phyloP scores from a whole-genome alignment of 164 flowering plant species.

The Tinospora cordifolia region DNA sequence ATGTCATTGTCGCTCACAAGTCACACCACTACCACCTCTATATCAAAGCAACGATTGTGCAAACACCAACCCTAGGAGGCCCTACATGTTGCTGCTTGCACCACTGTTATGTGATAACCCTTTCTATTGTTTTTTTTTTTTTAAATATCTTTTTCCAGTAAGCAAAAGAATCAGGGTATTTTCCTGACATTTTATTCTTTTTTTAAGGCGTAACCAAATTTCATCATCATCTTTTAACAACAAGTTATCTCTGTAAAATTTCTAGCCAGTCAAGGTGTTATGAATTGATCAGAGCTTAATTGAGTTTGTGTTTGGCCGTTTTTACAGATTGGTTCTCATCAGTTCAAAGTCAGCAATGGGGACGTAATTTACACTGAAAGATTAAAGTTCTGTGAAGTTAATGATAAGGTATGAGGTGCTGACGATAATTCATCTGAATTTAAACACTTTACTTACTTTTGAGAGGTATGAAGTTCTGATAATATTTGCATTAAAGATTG shows the following conservation, averaged over 20 bases:
- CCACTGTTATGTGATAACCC: neutral
- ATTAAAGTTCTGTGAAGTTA: constrained; percentile 82
- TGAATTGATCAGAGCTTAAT: neutral
- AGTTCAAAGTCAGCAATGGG: constrained; percentile 93
- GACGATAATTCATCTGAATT: neutral
- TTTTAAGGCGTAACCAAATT: neutral
- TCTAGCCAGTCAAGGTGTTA: neutral
- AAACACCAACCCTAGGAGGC: neutral
- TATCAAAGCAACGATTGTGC: neutral
- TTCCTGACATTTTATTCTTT: neutral
- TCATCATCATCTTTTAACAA: neutral
- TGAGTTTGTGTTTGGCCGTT: constrained; percentile 2
- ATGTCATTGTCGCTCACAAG: neutral
- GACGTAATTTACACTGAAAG: constrained; percentile 70
- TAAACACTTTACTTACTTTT: neutral
- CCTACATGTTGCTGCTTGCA: neutral
- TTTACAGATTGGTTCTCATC: constrained; percentile 89
- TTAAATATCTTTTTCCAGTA: neutral
- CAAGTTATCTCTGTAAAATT: neutral
- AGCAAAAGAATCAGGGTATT: neutral
- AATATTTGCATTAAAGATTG: neutral
- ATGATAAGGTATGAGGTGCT: constrained; percentile 68
- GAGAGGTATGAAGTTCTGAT: neutral
- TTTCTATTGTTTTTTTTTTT: neutral
- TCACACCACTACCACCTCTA: too few relatives aligned